These are phyloP conservation scores for Plasmodium gaboni DNA, from an alignment of 169 alveolate genomes.

Conservation along the genomic window DNA sequence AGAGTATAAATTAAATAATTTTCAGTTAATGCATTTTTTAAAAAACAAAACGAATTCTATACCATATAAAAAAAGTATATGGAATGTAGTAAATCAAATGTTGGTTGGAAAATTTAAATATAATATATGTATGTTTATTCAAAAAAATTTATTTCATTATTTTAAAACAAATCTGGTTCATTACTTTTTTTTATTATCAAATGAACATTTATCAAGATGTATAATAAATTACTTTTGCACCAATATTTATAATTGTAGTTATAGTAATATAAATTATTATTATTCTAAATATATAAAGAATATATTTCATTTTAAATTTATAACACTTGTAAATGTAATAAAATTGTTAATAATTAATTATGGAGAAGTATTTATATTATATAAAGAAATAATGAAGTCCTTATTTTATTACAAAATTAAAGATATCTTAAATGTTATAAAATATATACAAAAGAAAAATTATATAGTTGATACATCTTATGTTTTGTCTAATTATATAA, in stretches of 20 bases:
- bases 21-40: constrained; percentile 36
- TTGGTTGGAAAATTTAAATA: constrained; percentile 41
- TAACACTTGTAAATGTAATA: constrained; percentile 53
- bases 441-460: constrained; percentile 24
- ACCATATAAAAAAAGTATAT: constrained; percentile 44
- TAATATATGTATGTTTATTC: constrained; percentile 36
- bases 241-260: constrained; percentile 59
- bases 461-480: constrained; percentile 59
- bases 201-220: constrained; percentile 67
- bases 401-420: constrained; percentile 52
- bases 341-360: constrained; percentile 59
- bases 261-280: constrained; percentile 65
- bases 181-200: constrained; percentile 56
- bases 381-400: constrained; percentile 54
- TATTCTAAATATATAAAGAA: constrained; percentile 63
- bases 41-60: constrained; percentile 48
- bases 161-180: constrained; percentile 52
- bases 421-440: constrained; percentile 29
- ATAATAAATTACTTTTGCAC: constrained; percentile 49
- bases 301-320: constrained; percentile 42
- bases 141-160: constrained; percentile 54
- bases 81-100: constrained; percentile 41
- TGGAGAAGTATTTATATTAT: constrained; percentile 31
- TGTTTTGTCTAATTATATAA: constrained; percentile 35
- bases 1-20: constrained; percentile 34